A percentile compares a stretch with the other conserved stretches of the same genome.
Conservation (phyloP, 345 rosid species). For the Citrus australasica region DNA sequence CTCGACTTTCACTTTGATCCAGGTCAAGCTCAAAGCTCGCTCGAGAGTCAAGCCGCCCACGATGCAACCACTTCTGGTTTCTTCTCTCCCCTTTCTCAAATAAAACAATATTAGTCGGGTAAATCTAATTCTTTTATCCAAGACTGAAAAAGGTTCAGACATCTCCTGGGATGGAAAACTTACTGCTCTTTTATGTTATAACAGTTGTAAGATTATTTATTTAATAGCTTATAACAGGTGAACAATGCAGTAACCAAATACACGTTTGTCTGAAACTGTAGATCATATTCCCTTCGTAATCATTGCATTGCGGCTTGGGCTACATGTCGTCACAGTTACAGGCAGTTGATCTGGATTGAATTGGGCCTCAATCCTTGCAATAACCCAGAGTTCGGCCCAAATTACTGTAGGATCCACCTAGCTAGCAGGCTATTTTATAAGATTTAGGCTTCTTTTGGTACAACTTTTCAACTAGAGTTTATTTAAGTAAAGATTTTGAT, state of each 20-base stretch:
- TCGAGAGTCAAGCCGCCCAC: constrained; percentile 1
- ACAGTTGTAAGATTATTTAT: background rate
- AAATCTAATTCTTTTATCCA: too few species aligned
- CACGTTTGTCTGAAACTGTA: background rate
- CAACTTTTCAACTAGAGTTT: too few species aligned
- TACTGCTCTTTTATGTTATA: background rate
- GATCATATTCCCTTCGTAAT: background rate
- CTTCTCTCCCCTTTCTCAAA: background rate
- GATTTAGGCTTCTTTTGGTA: too few species aligned
- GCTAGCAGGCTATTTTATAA: accelerated
- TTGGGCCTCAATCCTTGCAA: background rate
- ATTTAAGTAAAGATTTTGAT: too few species aligned
- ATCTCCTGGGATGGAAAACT: background rate
- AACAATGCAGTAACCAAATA: too few species aligned
- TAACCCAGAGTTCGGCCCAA: background rate
- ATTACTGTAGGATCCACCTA: background rate
- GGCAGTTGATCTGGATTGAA: background rate
- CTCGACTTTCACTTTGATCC: background rate
- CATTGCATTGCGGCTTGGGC: background rate
- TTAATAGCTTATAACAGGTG: background rate
- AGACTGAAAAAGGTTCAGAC: too few species aligned
- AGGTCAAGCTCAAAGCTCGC: too few species aligned
- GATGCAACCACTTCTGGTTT: background rate
- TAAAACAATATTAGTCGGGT: too few species aligned
- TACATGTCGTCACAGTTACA: too few species aligned